Conservation (phyloP, 1,284 basidiomycete species). For the Ceratobasidium sp. region DNA sequence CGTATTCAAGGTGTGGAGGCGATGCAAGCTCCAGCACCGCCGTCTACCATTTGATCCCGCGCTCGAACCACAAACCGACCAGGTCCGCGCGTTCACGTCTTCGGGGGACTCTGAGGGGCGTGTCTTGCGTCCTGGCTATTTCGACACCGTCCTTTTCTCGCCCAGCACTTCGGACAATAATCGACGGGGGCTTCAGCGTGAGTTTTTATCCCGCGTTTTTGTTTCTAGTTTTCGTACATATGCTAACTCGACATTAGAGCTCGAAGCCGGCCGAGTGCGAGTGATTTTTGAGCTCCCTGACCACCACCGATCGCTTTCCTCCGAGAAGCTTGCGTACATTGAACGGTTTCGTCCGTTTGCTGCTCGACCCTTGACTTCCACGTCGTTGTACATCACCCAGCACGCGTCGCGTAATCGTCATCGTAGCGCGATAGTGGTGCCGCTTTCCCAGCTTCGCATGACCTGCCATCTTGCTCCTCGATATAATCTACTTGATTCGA, state of each 20-base stretch:
- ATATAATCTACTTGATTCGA: neutral
- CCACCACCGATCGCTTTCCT: neutral
- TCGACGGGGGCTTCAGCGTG: neutral
- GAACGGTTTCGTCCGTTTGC: neutral
- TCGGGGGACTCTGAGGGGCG: slow-evolving; percentile 1
- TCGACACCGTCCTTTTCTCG: slow-evolving; percentile 18
- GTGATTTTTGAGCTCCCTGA: slow-evolving; percentile 12
- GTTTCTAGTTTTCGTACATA: neutral
- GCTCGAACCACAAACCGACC: neutral
- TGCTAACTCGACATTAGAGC: neutral
- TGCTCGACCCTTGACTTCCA: neutral
- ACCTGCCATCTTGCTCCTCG: slow-evolving; percentile 22
- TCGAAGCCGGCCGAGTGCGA: slow-evolving; percentile 13
- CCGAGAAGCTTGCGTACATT: slow-evolving; percentile 13
- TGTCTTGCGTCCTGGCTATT: neutral
- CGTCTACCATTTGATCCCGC: slow-evolving; percentile 8
- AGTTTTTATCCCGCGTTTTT: neutral
- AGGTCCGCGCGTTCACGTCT: neutral
- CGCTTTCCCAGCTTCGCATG: neutral
- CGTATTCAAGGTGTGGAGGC: slow-evolving; percentile 13
- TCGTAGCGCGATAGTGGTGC: neutral
- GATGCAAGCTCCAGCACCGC: slow-evolving; percentile 10
- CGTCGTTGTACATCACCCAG: neutral
- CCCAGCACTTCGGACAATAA: neutral
- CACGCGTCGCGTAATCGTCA: neutral